phyloP scores from a whole-genome alignment of 352 stramenopile species.

The Phytophthora pluvialis region DNA sequence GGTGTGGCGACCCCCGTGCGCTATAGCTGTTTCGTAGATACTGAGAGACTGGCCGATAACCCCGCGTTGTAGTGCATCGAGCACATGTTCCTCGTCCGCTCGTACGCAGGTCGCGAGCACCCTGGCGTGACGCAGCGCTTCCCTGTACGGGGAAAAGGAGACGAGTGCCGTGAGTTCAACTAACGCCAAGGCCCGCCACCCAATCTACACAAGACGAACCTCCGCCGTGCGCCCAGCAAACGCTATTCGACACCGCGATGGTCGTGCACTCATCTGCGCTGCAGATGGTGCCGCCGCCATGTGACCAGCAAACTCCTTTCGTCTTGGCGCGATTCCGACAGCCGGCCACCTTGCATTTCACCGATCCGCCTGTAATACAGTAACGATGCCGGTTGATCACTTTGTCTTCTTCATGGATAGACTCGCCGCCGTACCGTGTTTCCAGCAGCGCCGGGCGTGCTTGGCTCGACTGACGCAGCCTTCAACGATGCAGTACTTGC shows the following conservation, averaged over 20 bases:
- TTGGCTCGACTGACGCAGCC: constrained; percentile 60
- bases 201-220: constrained; percentile 28
- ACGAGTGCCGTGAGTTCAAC: not conserved
- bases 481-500: constrained; percentile 59
- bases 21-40: constrained; percentile 11
- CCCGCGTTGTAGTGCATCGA: constrained; percentile 48
- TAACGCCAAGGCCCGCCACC: not conserved
- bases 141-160: constrained; percentile 21
- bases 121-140: constrained; percentile 49
- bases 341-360: constrained; percentile 58
- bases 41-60: constrained; percentile 2
- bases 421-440: constrained; percentile 37
- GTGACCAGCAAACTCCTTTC: constrained; percentile 65
- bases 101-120: constrained; percentile 59
- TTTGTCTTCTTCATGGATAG: not conserved
- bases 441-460: constrained; percentile 55
- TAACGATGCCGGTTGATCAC: not conserved
- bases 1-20: not conserved
- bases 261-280: constrained; percentile 41
- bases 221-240: constrained; percentile 82
- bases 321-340: constrained; percentile 63
- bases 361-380: constrained; percentile 34
- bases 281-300: constrained; percentile 60
- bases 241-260: constrained; percentile 60
- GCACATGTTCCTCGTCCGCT: constrained; percentile 65